Evolutionary conservation across 208 protist genomes (phyloP).

Genomic region (Endotrypanum monterogeii): DNA sequence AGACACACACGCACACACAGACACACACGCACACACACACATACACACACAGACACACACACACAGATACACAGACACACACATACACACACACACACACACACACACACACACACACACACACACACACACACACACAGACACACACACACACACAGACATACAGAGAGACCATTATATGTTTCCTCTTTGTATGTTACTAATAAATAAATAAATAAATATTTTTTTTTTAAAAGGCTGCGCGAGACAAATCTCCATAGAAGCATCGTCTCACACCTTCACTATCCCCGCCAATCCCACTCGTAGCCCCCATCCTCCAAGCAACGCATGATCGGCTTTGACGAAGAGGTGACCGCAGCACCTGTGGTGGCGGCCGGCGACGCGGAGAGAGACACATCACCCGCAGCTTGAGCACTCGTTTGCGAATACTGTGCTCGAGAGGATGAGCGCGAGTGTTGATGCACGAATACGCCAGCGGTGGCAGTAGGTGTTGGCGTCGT

Average conservation of each 20-base stretch:
- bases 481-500: not conserved
- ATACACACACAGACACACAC: too few species aligned
- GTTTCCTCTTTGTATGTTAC: not conserved
- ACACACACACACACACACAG: not conserved
- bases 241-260: not conserved
- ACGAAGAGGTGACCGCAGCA: not conserved
- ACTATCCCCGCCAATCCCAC: slow-evolving; percentile 54
- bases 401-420: not conserved
- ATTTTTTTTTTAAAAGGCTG: too few species aligned
- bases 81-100: not conserved
- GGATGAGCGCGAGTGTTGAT: slow-evolving; percentile 13
- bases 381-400: not conserved
- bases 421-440: slow-evolving; percentile 12
- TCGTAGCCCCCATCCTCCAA: slow-evolving; percentile 46
- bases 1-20: not conserved
- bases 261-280: not conserved
- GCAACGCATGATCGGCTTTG: slow-evolving; percentile 39
- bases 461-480: not conserved
- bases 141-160: slow-evolving; percentile 8
- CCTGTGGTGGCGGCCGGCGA: not conserved
- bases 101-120: not conserved
- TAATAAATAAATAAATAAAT: slow-evolving; percentile 11
- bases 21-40: not conserved
- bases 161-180: slow-evolving; percentile 1
- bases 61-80: too few species aligned